Conservation (phyloP, 2,329 filamentous ascomycete genomes). For the Talaromyces sp. region DNA sequence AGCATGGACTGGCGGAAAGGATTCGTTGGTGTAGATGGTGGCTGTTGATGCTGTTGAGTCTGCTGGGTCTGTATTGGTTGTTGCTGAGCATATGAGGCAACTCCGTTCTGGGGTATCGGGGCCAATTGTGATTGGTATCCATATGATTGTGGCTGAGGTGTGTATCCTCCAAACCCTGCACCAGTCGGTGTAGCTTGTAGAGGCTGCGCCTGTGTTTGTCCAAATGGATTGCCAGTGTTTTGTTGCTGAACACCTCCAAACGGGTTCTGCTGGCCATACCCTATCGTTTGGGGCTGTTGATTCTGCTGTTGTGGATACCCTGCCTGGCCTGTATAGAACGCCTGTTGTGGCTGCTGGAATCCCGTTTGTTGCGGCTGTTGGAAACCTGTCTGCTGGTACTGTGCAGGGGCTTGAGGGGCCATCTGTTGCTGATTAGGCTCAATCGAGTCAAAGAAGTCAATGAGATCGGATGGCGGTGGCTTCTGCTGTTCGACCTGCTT, state of each 20-base stretch:
- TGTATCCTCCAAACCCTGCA: conserved; percentile 81
- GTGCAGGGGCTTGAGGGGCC: conserved; percentile 47
- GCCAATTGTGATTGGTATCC: conserved; percentile 45
- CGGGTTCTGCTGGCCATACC: conserved; percentile 37
- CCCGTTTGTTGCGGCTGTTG: conserved; percentile 29
- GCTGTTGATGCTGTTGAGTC: conserved; percentile 20
- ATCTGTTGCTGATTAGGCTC: conserved; percentile 82
- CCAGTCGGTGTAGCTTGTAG: conserved; percentile 68
- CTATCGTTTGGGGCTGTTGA: conserved; percentile 36
- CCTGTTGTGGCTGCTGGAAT: conserved; percentile 27
- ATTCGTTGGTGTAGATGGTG: conserved; percentile 60
- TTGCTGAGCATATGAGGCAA: conserved; percentile 49
- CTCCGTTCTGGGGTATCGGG: conserved; percentile 54
- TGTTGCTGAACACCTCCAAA: conserved; percentile 31
- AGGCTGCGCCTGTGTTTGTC: conserved; percentile 46
- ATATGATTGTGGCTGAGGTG: conserved; percentile 66
- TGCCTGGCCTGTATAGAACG: conserved; percentile 40
- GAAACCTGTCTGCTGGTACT: conserved; percentile 41
- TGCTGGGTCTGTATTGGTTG: conserved; percentile 39
- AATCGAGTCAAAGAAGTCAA: conserved; percentile 93
- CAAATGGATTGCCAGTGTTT: conserved; percentile 30
- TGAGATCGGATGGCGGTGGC: conserved; percentile 67
- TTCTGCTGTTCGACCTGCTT: conserved; percentile 39
- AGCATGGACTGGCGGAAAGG: conserved; percentile 94
- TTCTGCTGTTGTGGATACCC: conserved; percentile 38